Conservation (phyloP, 2,329 filamentous ascomycete genomes). For the Diplodia seriata region DNA sequence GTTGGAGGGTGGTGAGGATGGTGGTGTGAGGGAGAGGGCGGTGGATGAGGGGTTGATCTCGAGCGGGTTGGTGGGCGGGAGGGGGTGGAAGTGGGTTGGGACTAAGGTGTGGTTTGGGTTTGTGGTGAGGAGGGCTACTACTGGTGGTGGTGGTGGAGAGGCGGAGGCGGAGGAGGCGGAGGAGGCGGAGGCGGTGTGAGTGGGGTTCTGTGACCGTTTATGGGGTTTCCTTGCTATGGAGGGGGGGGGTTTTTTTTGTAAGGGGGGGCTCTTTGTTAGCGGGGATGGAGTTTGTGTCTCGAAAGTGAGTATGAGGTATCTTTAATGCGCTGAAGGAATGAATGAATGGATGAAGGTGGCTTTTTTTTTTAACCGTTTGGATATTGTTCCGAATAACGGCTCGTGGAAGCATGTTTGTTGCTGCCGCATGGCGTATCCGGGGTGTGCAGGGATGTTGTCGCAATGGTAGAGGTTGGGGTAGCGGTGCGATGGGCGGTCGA, state of each 20-base stretch:
- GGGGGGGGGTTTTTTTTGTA: background rate
- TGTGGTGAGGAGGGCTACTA: constrained; percentile 39
- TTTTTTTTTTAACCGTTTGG: too few species aligned
- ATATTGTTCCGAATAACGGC: too few species aligned
- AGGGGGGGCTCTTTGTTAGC: background rate
- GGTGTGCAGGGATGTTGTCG: too few species aligned
- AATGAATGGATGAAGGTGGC: background rate
- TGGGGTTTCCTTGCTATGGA: background rate
- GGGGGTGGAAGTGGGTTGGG: constrained; percentile 52
- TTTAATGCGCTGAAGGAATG: background rate
- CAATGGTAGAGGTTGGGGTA: too few species aligned
- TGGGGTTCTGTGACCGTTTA: background rate
- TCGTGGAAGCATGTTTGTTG: too few species aligned
- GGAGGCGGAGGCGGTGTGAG: background rate
- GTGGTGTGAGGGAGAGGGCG: constrained; percentile 39
- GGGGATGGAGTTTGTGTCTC: background rate
- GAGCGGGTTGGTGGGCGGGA: constrained; percentile 44
- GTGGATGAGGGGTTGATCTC: constrained; percentile 37
- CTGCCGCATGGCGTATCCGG: too few species aligned
- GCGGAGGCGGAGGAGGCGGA: background rate
- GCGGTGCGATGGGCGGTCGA: too few species aligned
- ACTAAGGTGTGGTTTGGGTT: constrained; percentile 50
- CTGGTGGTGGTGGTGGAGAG: too few species aligned
- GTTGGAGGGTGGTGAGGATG: constrained; percentile 33
- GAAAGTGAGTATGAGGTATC: background rate